Evolutionary conservation across 2,329 filamentous ascomycete species (phyloP).

Genomic region (Pseudogymnoascus sp.): DNA sequence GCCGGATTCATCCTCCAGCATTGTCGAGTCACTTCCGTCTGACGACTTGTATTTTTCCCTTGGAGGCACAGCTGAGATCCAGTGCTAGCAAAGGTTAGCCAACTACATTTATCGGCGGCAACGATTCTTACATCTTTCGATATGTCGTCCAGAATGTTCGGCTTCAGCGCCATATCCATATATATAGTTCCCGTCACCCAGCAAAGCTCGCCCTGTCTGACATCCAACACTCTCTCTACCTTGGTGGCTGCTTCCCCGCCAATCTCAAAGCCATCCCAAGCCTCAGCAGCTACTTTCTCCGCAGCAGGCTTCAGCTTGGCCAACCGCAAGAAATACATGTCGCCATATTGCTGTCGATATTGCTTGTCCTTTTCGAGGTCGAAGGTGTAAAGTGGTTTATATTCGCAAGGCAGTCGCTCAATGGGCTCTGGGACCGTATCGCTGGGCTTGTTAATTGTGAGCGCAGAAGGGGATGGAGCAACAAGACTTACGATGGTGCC

Average conservation of each 20-base stretch:
- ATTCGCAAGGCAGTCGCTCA: constrained; percentile 52
- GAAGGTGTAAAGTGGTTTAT: constrained; percentile 71
- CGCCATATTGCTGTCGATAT: constrained; percentile 92
- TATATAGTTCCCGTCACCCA: constrained; percentile 94
- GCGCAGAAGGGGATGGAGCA: constrained; percentile 5
- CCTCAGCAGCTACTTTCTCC: constrained; percentile 62
- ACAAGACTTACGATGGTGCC: constrained; percentile 41
- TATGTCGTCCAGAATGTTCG: constrained; percentile 91
- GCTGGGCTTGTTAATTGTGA: constrained; percentile 20
- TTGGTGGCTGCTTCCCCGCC: constrained; percentile 66
- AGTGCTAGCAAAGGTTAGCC: constrained; percentile 51
- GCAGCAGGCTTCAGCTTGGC: constrained; percentile 80
- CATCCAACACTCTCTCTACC: constrained; percentile 87
- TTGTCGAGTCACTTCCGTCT: constrained; percentile 58
- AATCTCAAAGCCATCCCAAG: constrained; percentile 74
- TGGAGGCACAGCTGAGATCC: constrained; percentile 75
- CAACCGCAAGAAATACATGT: constrained; percentile 94
- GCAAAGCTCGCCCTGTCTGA: constrained; percentile 89
- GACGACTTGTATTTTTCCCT: constrained; percentile 66
- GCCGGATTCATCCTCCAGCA: constrained; percentile 94
- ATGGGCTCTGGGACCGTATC: constrained; percentile 35
- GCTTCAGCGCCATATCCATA: constrained; percentile 95
- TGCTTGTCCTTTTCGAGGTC: constrained; percentile 61
- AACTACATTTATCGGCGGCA: neutral
- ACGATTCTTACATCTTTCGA: constrained; percentile 67